Conservation (phyloP, 805 yeast genomes). For the Millerozyma miso region DNA sequence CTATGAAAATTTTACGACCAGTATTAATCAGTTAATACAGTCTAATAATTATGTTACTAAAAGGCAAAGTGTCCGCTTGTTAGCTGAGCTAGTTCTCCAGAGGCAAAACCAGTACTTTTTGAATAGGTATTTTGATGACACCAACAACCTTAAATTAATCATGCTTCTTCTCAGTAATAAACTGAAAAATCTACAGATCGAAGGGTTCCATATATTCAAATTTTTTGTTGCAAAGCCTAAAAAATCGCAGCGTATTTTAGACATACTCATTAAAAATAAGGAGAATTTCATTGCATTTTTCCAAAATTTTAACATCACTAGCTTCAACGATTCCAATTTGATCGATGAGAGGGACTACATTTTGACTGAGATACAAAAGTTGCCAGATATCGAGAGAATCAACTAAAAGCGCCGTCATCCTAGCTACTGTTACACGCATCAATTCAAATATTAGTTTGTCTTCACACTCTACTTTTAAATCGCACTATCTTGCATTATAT, state of each 20-base stretch:
- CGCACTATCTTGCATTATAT: not conserved
- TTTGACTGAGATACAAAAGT: conserved; percentile 62
- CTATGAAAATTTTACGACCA: conserved; percentile 52
- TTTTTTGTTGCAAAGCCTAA: conserved; percentile 95
- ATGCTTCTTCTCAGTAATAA: conserved; percentile 87
- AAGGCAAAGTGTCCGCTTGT: conserved; percentile 78
- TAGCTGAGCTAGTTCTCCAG: conserved; percentile 66
- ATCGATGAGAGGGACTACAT: conserved; percentile 80
- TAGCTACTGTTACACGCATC: conserved; percentile 1
- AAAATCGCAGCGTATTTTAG: conserved; percentile 73
- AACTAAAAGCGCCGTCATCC: conserved; percentile 1
- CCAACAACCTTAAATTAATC: conserved; percentile 77
- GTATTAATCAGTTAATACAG: conserved; percentile 66
- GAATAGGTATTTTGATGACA: conserved; percentile 71
- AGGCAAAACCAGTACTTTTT: conserved; percentile 69
- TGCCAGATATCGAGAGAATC: conserved; percentile 55
- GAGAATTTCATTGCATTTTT: conserved; percentile 70
- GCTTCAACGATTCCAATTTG: conserved; percentile 62
- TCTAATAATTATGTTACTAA: conserved; percentile 87
- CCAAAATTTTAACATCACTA: conserved; percentile 56
- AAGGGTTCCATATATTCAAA: conserved; percentile 90
- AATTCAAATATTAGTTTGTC: not conserved
- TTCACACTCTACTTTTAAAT: not conserved
- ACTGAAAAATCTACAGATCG: conserved; percentile 82
- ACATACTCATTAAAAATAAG: conserved; percentile 79